These are phyloP conservation scores for Colletotrichum australisinense DNA, from an alignment of 2,329 filamentous ascomycete species.

Conservation along the genomic window DNA sequence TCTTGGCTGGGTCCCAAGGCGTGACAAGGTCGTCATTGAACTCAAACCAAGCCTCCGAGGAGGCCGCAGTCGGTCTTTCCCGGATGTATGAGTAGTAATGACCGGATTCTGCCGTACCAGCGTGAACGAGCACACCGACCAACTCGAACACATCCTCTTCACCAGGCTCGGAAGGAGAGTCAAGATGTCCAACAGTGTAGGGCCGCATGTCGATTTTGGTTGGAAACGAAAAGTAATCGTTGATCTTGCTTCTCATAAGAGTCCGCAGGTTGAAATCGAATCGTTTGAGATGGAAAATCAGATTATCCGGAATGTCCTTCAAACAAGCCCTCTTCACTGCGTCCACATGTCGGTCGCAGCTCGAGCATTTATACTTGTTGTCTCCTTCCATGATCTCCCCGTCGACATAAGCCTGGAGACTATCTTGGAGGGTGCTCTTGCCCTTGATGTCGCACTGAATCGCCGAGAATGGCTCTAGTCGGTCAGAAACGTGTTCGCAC, in stretches of 20 bases:
- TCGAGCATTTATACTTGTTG: slow-evolving; percentile 98
- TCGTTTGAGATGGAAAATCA: slow-evolving; percentile 94
- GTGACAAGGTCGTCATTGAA: slow-evolving; percentile 93
- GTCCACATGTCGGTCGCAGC: slow-evolving; percentile 88
- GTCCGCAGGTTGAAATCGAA: slow-evolving; percentile 85
- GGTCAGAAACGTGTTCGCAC: slow-evolving; percentile 92
- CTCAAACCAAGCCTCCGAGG: slow-evolving; percentile 78
- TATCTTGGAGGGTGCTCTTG: slow-evolving; percentile 85
- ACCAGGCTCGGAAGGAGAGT: slow-evolving; percentile 65
- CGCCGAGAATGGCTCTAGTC: slow-evolving; percentile 90
- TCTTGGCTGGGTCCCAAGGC: slow-evolving; percentile 77
- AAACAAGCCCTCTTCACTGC: slow-evolving; percentile 93
- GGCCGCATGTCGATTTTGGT: slow-evolving; percentile 84
- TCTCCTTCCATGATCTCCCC: slow-evolving; percentile 98
- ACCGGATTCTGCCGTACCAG: slow-evolving; percentile 90
- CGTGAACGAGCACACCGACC: slow-evolving; percentile 94
- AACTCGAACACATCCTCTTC: slow-evolving; percentile 87
- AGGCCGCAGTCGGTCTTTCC: slow-evolving; percentile 71
- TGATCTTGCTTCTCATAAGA: slow-evolving; percentile 89
- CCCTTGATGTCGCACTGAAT: slow-evolving; percentile 98
- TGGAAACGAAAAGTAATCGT: slow-evolving; percentile 93
- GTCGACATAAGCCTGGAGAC: slow-evolving; percentile 93
- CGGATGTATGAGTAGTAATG: slow-evolving; percentile 98
- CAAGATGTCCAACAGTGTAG: slow-evolving; percentile 89
- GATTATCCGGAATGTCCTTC: slow-evolving; percentile 90